A percentile compares a stretch with the other conserved stretches of the same genome.
Evolutionary conservation across 2,329 filamentous ascomycete species (phyloP).

Genomic region (Echinosphaeria canescens): DNA sequence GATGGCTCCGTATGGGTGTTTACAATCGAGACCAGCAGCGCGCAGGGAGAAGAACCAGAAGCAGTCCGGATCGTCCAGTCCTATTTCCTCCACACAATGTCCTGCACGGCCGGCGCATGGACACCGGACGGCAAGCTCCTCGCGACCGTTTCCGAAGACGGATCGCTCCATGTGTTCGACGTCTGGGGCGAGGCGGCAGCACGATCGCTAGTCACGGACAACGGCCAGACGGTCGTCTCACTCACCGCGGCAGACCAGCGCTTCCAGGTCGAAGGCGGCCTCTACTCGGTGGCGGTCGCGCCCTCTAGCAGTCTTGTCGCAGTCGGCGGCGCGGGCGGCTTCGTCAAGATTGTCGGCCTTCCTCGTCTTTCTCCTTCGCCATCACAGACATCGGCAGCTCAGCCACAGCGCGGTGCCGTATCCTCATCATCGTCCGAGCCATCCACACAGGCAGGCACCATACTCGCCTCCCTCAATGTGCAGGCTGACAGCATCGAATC

Average conservation of each 20-base stretch:
- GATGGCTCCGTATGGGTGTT: conserved; percentile 96
- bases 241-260: conserved; percentile 69
- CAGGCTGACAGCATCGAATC: conserved; percentile 64
- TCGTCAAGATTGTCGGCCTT: conserved; percentile 67
- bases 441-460: conserved; percentile 23
- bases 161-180: conserved; percentile 81
- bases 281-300: conserved; percentile 73
- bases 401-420: conserved; percentile 4
- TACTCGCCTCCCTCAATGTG: conserved; percentile 65
- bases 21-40: conserved; percentile 48
- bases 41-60: too few species aligned
- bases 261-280: conserved; percentile 76
- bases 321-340: conserved; percentile 70
- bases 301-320: conserved; percentile 63
- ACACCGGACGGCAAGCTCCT: conserved; percentile 70
- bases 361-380: conserved; percentile 39
- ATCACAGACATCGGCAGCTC: conserved; percentile 7
- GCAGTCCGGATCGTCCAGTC: conserved; percentile 69
- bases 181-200: conserved; percentile 61
- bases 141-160: conserved; percentile 76
- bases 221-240: conserved; percentile 46
- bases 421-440: too few species aligned
- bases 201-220: conserved; percentile 23
- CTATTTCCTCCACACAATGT: conserved; percentile 74
- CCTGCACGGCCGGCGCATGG: conserved; percentile 83